Percentiles rank a stretch among this genome's conserved stretches.
Conservation (phyloP, 2,329 filamentous ascomycete species). For the Tympanopsis confertula region DNA sequence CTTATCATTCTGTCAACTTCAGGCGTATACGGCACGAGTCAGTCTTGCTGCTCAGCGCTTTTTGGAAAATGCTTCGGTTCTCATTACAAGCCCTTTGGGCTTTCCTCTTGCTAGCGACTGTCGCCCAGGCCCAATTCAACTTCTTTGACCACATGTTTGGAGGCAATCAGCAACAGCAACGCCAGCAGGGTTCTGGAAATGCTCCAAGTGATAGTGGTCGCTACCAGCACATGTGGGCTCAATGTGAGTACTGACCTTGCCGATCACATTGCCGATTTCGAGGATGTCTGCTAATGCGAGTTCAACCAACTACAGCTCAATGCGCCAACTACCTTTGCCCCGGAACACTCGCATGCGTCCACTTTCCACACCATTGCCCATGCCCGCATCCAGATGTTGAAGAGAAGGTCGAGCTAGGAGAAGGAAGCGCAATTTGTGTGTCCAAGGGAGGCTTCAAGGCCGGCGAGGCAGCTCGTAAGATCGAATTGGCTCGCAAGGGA, state of each 20-base stretch:
- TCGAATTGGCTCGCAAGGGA: constrained; percentile 39
- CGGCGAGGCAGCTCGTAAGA: constrained; percentile 32
- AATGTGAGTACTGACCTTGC: too few relatives aligned
- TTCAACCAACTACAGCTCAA: constrained; percentile 37
- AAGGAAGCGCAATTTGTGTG: constrained; percentile 32
- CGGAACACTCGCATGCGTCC: constrained; percentile 53
- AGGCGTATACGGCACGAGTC: too few relatives aligned
- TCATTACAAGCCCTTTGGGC: background rate
- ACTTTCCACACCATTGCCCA: constrained; percentile 59
- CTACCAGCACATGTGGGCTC: background rate
- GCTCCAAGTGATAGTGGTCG: constrained; percentile 35
- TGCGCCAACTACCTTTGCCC: constrained; percentile 61
- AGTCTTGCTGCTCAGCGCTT: too few relatives aligned
- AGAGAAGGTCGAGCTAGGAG: constrained; percentile 34
- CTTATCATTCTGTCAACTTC: too few relatives aligned
- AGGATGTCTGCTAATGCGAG: too few relatives aligned
- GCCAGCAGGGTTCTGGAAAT: constrained; percentile 41
- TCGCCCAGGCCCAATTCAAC: constrained; percentile 3
- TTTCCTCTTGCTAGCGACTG: background rate
- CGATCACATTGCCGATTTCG: too few relatives aligned
- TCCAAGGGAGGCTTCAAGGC: constrained; percentile 32
- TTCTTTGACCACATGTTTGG: constrained; percentile 64
- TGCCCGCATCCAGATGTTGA: constrained; percentile 42
- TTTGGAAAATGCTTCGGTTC: too few relatives aligned
- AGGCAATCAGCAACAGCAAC: constrained; percentile 23